Conservation (phyloP, 2,329 filamentous ascomycete genomes). For the Monosporascus ibericus region DNA sequence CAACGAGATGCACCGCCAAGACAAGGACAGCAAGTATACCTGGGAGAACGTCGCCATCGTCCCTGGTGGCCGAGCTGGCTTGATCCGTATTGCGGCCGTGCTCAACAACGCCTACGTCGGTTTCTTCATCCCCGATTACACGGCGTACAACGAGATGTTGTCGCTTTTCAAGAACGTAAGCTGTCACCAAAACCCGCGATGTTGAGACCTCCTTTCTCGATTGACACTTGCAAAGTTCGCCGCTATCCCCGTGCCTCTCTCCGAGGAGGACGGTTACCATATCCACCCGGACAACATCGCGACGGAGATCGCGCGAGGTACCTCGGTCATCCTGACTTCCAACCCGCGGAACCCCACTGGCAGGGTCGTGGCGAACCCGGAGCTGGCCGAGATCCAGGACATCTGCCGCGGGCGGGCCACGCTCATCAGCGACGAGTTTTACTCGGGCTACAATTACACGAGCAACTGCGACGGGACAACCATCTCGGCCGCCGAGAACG, state of each 20-base stretch:
- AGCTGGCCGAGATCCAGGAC: slow-evolving; percentile 86
- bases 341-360: slow-evolving; percentile 95
- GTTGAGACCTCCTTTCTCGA: slow-evolving; percentile 4
- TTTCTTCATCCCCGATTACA: slow-evolving; percentile 95
- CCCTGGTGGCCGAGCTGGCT: slow-evolving; percentile 81
- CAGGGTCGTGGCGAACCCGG: slow-evolving; percentile 75
- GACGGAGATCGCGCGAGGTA: slow-evolving; percentile 81
- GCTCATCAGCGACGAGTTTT: slow-evolving; percentile 94
- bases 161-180: slow-evolving; percentile 82
- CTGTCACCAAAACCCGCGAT: background rate
- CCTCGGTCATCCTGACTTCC: slow-evolving; percentile 84
- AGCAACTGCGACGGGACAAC: slow-evolving; percentile 85
- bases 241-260: slow-evolving; percentile 78
- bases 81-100: slow-evolving; percentile 92
- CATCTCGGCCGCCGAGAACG: slow-evolving; percentile 82
- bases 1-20: slow-evolving; percentile 85
- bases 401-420: slow-evolving; percentile 87
- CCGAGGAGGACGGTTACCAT: slow-evolving; percentile 81
- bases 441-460: slow-evolving; percentile 93
- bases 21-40: slow-evolving; percentile 83
- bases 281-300: slow-evolving; percentile 91
- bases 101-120: slow-evolving; percentile 87
- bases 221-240: slow-evolving; percentile 55
- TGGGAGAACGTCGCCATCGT: slow-evolving; percentile 98
- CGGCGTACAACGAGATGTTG: slow-evolving; percentile 96